These are phyloP conservation scores for Paecilomyces sp. DNA, from an alignment of 2,329 filamentous ascomycete genomes.

Conservation along the genomic window DNA sequence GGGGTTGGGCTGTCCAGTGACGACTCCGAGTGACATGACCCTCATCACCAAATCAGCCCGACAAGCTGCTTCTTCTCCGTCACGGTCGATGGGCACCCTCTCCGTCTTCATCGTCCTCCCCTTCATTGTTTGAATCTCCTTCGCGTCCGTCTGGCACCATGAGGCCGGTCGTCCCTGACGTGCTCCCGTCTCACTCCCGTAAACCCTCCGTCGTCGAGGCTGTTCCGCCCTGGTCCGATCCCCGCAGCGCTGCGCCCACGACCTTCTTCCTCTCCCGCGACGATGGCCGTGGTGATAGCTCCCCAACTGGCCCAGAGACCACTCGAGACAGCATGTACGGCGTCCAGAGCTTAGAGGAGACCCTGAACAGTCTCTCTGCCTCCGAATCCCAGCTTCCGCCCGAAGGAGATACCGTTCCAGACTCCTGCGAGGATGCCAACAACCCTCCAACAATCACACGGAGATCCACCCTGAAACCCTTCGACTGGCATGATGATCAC, in stretches of 20 bases:
- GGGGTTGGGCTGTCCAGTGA: not conserved
- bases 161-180: conserved; percentile 30
- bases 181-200: conserved; percentile 22
- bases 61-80: not conserved
- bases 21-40: not conserved
- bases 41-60: not conserved
- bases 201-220: conserved; percentile 27
- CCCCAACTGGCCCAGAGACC: conserved; percentile 19
- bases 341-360: conserved; percentile 51
- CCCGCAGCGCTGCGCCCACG: conserved; percentile 39
- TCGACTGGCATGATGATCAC: conserved; percentile 11
- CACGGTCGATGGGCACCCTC: not conserved
- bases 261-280: conserved; percentile 56
- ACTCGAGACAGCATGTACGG: conserved; percentile 45
- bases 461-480: conserved; percentile 24
- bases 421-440: not conserved
- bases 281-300: conserved; percentile 41
- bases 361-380: conserved; percentile 34
- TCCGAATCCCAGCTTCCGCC: not conserved
- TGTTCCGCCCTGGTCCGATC: conserved; percentile 27
- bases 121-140: not conserved
- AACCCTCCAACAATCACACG: conserved; percentile 7
- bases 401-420: not conserved
- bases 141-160: conserved; percentile 18
- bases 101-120: not conserved